phyloP scores from a whole-genome alignment of 768 basidiomycete genomes.

The Thelephora ganbajun region DNA sequence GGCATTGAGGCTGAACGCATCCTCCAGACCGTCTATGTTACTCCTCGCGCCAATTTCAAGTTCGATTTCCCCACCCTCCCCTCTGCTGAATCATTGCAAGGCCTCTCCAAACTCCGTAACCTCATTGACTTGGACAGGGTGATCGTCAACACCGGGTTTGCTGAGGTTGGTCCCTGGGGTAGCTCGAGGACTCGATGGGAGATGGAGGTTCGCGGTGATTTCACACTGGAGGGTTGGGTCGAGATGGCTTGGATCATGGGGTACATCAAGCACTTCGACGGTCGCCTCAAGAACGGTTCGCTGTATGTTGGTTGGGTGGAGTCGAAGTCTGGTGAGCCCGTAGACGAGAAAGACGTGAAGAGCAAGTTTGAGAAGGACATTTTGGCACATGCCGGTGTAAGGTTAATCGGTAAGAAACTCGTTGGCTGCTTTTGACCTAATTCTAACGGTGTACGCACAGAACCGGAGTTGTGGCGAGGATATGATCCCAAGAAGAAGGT shows the following conservation, averaged over 20 bases:
- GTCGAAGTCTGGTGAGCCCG: conserved; percentile 80
- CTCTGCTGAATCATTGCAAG: conserved; percentile 45
- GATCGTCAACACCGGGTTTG: conserved; percentile 90
- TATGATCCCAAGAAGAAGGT: conserved; percentile 97
- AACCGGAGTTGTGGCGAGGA: conserved; percentile 95
- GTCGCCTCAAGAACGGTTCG: conserved; percentile 83
- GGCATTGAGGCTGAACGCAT: conserved; percentile 88
- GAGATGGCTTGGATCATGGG: conserved; percentile 99
- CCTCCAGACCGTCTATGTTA: conserved; percentile 82
- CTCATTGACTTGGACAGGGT: conserved; percentile 94
- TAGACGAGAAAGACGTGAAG: conserved; percentile 95
- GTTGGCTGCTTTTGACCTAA: background rate
- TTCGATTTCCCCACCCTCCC: conserved; percentile 90
- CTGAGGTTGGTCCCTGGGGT: conserved; percentile 97
- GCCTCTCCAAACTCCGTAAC: conserved; percentile 71
- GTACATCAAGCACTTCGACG: conserved; percentile 96
- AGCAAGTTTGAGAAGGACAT: conserved; percentile 93
- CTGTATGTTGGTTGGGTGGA: conserved; percentile 98
- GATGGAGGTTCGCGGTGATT: conserved; percentile 96
- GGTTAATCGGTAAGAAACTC: conserved; percentile 66
- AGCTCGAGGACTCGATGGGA: conserved; percentile 98
- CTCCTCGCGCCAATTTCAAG: conserved; percentile 96
- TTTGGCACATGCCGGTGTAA: conserved; percentile 79
- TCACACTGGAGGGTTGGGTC: conserved; percentile 95
- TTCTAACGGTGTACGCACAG: conserved; percentile 25